Conservation (phyloP, 2,329 filamentous ascomycete species). For the Calonectria montana region DNA sequence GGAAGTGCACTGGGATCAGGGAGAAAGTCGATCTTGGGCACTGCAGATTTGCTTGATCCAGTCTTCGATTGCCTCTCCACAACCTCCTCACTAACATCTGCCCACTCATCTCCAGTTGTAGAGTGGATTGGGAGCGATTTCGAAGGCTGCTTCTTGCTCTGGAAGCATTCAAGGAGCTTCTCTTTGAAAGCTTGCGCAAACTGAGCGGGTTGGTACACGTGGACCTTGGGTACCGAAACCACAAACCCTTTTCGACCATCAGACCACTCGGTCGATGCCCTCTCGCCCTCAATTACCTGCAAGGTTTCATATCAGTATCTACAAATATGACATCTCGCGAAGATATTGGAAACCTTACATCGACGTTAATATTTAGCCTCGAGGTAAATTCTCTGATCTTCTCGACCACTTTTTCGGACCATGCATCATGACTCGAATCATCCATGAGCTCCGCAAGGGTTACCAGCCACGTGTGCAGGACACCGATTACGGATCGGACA, state of each 20-base stretch:
- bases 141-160: conserved; percentile 31
- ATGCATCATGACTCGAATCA: conserved; percentile 51
- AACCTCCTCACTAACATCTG: conserved; percentile 50
- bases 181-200: conserved; percentile 51
- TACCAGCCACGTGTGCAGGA: conserved; percentile 54
- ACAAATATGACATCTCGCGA: neutral
- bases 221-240: conserved; percentile 50
- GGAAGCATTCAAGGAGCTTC: conserved; percentile 50
- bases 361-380: conserved; percentile 50
- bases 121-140: conserved; percentile 32
- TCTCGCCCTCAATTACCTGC: conserved; percentile 37
- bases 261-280: conserved; percentile 53
- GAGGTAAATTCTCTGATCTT: conserved; percentile 36
- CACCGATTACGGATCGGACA: conserved; percentile 49
- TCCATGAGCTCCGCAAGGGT: conserved; percentile 55
- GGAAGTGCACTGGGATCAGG: conserved; percentile 55
- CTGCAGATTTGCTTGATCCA: neutral
- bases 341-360: conserved; percentile 42
- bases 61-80: conserved; percentile 18
- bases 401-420: conserved; percentile 57
- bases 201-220: conserved; percentile 46
- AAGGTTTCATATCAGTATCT: neutral
- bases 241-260: conserved; percentile 51
- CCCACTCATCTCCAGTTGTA: conserved; percentile 56
- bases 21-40: conserved; percentile 45